These are phyloP conservation scores for Sonneratia alba DNA, from an alignment of 345 rosid genomes.

Conservation along the genomic window DNA sequence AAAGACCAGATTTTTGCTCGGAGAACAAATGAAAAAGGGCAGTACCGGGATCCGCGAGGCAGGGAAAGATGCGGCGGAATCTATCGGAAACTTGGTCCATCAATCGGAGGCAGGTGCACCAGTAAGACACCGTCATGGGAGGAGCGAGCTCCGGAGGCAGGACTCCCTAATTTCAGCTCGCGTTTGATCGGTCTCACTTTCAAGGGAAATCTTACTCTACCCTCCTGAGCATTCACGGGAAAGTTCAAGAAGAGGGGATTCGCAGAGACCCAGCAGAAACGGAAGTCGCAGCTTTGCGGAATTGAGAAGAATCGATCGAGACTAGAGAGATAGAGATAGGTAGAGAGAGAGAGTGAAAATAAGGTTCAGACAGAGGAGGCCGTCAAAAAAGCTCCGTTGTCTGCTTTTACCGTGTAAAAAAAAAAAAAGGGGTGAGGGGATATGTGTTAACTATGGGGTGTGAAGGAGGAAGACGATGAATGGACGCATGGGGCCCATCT, in stretches of 20 bases:
- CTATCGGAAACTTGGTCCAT: slow-evolving; percentile 26
- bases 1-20: neutral
- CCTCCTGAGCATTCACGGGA: neutral
- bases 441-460: too few relatives aligned
- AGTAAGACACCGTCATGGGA: neutral
- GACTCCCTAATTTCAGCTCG: neutral
- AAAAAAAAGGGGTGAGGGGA: too few relatives aligned
- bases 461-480: neutral
- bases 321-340: neutral
- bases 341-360: too few relatives aligned
- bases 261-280: neutral
- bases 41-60: slow-evolving; percentile 67
- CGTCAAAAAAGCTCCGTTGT: too few relatives aligned
- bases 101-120: neutral
- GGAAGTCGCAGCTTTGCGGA: neutral
- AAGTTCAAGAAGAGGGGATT: neutral
- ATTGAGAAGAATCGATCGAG: neutral
- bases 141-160: neutral
- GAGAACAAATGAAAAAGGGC: neutral
- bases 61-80: slow-evolving; percentile 35
- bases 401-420: too few relatives aligned
- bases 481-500: neutral
- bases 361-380: too few relatives aligned
- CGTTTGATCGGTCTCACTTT: neutral
- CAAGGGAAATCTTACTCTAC: neutral